A percentile compares a stretch with the other conserved stretches of the same genome.
Evolutionary conservation across 1,284 basidiomycete species (phyloP).

Genomic region (Pseudozyma thailandica): DNA sequence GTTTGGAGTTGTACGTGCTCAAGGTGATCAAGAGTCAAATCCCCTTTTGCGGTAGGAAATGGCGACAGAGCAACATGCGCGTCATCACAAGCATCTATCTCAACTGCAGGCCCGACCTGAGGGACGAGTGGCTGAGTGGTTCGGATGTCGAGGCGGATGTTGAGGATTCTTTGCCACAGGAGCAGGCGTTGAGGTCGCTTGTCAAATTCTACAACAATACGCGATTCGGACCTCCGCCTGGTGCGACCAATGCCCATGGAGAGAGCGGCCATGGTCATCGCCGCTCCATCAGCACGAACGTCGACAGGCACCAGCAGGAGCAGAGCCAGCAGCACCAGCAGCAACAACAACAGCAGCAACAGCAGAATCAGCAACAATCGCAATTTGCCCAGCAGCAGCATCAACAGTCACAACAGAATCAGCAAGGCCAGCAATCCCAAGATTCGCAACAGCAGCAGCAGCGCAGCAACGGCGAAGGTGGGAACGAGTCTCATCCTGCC

Average conservation of each 20-base stretch:
- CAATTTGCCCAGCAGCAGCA: constrained; percentile 20
- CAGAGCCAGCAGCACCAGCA: constrained; percentile 12
- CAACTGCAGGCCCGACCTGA: constrained; percentile 92
- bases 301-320: constrained; percentile 24
- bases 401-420: constrained; percentile 14
- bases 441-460: constrained; percentile 15
- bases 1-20: constrained; percentile 93
- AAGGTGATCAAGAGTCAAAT: constrained; percentile 99
- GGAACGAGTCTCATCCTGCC: constrained; percentile 17
- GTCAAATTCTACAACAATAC: constrained; percentile 82
- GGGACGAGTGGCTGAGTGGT: constrained; percentile 97
- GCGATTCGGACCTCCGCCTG: constrained; percentile 42
- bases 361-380: constrained; percentile 4
- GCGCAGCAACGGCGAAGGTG: constrained; percentile 5
- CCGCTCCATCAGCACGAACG: constrained; percentile 52
- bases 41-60: constrained; percentile 96
- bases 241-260: constrained; percentile 33
- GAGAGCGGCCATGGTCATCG: constrained; percentile 40
- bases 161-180: constrained; percentile 82
- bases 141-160: constrained; percentile 90
- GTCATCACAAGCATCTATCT: constrained; percentile 98
- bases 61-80: constrained; percentile 99
- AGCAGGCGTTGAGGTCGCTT: constrained; percentile 91
- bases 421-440: constrained; percentile 7
- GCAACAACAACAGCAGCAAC: constrained; percentile 2